A percentile compares a stretch with the other conserved stretches of the same genome.
Conservation (phyloP, 345 rosid genomes). For the Camelina hispida region DNA sequence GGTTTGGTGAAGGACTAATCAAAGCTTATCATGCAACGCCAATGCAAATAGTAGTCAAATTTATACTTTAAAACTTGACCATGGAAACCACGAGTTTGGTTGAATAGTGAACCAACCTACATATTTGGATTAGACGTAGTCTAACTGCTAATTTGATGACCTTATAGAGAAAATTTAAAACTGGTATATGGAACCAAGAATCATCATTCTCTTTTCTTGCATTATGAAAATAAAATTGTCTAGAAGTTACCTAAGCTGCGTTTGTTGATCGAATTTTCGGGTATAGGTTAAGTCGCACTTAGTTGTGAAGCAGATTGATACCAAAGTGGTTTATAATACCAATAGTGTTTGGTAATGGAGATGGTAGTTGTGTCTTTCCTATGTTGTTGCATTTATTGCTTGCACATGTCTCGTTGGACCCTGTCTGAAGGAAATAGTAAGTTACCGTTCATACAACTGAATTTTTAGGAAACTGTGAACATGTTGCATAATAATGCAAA, state of each 20-base stretch:
- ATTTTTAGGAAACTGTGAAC: background rate
- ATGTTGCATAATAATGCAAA: background rate
- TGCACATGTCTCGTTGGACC: background rate
- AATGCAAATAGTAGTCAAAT: background rate
- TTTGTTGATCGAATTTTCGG: background rate
- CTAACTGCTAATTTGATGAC: background rate
- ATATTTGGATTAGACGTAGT: too few species aligned
- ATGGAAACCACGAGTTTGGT: background rate
- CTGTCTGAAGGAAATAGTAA: background rate
- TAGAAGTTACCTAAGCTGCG: background rate
- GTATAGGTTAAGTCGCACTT: background rate
- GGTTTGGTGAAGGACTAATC: conserved; percentile 12
- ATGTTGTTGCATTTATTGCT: background rate
- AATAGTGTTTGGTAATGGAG: background rate
- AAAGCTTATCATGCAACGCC: conserved; percentile 1
- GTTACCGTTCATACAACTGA: background rate
- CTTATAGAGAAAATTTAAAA: background rate
- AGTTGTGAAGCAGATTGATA: background rate
- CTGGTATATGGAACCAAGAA: background rate
- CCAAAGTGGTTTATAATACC: background rate
- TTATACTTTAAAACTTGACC: background rate
- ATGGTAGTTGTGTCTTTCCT: background rate
- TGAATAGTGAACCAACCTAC: too few species aligned
- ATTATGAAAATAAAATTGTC: background rate
- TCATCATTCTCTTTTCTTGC: background rate